Evolutionary conservation across 2,329 filamentous ascomycete species (phyloP), one percentile per base, ranked within the genome.

Genomic region (Fusarium begoniae): DNA sequence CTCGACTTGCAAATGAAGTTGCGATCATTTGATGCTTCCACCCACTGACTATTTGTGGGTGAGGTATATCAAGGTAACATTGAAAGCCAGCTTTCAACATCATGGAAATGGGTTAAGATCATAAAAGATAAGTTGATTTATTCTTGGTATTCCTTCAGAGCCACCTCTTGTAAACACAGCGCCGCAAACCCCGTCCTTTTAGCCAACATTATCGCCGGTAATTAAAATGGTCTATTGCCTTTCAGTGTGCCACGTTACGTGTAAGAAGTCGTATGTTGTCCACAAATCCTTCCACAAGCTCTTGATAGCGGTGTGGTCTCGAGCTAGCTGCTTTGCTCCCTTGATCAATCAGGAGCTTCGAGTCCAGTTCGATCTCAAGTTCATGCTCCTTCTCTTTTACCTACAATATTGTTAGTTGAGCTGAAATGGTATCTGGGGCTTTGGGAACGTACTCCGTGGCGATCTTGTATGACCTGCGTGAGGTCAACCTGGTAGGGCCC

Each of bases 401-500:
- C 81, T 87, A 77, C 22, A 9, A n/a, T 24, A 59, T 11, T n/a
- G 30, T 70, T 58, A 75, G 75, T 32, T 56, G 37, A 6, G 17
- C n/a, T 26, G 13, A 30, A 17, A 50, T 13, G 6, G 20, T 18
- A 32, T 3, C 20, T 35, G 22, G 7, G 32, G 11, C 8, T 28
- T 22, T 15, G 30, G 9, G 35, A n/a, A 81, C 84, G 70, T 81
- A 86, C 85, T 8, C 81, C 82, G 60, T 81, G 80, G 12, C 80
- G 82, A 32, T 77, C 79, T 56, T 87, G 87, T 17, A 91, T 93
- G 47, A 99, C 96, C 81, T 98, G 95, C 0, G 96, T 99, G 57
- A 99, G 85, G 82, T 99, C 96, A 76, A 99, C 89, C 80, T 96
- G 94, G 80, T 97, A 98, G 61, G 90, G 91, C 45, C 95, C 88